phyloP scores from a whole-genome alignment of 202 grass and related monocot species.

The Carex arenaria region DNA sequence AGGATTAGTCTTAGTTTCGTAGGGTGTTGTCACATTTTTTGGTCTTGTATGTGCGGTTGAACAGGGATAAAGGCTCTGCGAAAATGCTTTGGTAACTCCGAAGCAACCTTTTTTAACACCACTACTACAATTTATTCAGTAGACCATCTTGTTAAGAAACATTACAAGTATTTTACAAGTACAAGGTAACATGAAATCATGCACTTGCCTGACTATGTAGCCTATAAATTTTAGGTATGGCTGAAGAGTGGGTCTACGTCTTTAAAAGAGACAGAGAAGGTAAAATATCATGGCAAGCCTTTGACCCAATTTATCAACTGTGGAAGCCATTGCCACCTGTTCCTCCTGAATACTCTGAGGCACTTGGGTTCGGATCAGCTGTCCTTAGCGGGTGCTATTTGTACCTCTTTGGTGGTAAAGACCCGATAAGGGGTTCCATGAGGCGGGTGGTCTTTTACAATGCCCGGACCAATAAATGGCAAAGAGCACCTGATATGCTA shows the following conservation, averaged over 20 bases:
- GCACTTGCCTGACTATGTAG: background rate
- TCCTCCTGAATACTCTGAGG: constrained; percentile 57
- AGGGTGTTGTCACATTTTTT: background rate
- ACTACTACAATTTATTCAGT: background rate
- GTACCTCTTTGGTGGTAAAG: constrained; percentile 71
- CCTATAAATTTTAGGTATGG: constrained; percentile 27
- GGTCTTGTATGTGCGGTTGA: background rate
- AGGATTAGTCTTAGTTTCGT: background rate
- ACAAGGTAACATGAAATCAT: background rate
- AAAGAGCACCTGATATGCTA: constrained; percentile 74
- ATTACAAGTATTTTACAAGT: background rate
- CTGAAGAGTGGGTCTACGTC: constrained; percentile 74
- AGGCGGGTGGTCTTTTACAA: constrained; percentile 74
- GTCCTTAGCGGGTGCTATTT: constrained; percentile 68
- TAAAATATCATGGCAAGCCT: constrained; percentile 89
- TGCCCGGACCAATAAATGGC: constrained; percentile 82
- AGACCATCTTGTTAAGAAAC: background rate
- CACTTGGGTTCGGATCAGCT: constrained; percentile 66
- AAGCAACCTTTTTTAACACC: background rate
- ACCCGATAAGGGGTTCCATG: constrained; percentile 70
- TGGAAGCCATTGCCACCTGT: constrained; percentile 77
- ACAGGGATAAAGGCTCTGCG: background rate
- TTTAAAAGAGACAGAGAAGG: constrained; percentile 81
- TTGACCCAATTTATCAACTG: constrained; percentile 58
- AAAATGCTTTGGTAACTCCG: background rate